Conservation (phyloP, 805 yeast genomes). For the Barnettozyma californica region DNA sequence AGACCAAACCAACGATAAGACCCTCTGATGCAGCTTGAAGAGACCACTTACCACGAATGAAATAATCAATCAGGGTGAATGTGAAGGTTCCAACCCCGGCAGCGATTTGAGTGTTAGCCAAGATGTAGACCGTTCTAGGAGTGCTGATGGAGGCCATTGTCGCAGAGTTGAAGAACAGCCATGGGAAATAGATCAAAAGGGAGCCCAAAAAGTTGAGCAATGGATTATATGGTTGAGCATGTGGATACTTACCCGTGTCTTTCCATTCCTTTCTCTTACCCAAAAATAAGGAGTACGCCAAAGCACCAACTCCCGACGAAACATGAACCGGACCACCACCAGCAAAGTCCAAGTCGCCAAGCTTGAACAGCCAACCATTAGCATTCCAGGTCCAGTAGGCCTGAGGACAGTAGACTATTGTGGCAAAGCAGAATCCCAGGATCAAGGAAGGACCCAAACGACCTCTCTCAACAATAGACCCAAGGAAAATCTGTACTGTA, state of each 20-base stretch:
- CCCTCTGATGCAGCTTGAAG: slow-evolving; percentile 94
- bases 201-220: slow-evolving; percentile 88
- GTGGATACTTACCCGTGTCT: slow-evolving; percentile 40
- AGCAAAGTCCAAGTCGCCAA: slow-evolving; percentile 95
- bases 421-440: slow-evolving; percentile 81
- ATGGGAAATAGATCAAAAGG: slow-evolving; percentile 83
- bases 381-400: slow-evolving; percentile 95
- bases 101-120: slow-evolving; percentile 84
- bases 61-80: slow-evolving; percentile 83
- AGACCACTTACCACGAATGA: slow-evolving; percentile 83
- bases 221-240: slow-evolving; percentile 88
- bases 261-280: slow-evolving; percentile 63
- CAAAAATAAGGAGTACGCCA: slow-evolving; percentile 70
- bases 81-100: slow-evolving; percentile 86
- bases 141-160: slow-evolving; percentile 72
- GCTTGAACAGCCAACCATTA: slow-evolving; percentile 86
- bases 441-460: slow-evolving; percentile 78
- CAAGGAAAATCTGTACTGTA: slow-evolving; percentile 83
- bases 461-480: slow-evolving; percentile 92
- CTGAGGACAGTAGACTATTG: slow-evolving; percentile 86
- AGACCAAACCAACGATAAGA: slow-evolving; percentile 89
- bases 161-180: slow-evolving; percentile 94
- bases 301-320: slow-evolving; percentile 84
- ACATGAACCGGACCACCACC: slow-evolving; percentile 99
- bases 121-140: slow-evolving; percentile 78